phyloP scores from a whole-genome alignment of 2,329 filamentous ascomycete species.

The Botryotinia convoluta region DNA sequence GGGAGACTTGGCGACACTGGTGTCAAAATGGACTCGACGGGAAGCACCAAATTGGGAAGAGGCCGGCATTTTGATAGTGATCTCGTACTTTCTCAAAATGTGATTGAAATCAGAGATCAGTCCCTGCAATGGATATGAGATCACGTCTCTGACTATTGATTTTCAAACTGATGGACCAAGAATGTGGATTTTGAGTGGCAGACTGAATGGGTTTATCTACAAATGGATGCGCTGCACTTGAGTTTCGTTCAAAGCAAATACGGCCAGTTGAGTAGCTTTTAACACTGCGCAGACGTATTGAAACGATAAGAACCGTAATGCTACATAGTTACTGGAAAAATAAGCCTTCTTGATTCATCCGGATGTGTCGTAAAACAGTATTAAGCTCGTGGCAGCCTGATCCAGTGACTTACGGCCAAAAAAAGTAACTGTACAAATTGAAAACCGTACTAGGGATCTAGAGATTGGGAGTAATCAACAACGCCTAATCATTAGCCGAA shows the following conservation, averaged over 20 bases:
- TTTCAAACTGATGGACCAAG: neutral
- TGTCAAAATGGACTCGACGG: neutral
- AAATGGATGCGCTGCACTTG: neutral
- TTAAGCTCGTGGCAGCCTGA: neutral
- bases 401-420: neutral
- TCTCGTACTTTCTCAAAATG: rapidly evolving
- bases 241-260: neutral
- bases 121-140: no score
- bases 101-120: neutral
- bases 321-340: neutral
- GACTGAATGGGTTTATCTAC: neutral
- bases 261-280: neutral
- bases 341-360: neutral
- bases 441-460: no score
- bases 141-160: neutral
- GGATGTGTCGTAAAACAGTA: neutral
- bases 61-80: neutral
- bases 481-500: neutral
- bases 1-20: no score
- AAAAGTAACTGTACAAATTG: neutral
- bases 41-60: neutral
- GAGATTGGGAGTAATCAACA: neutral
- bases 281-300: neutral
- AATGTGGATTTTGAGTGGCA: neutral
- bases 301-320: neutral